Percentiles rank a stretch among this genome's conserved stretches.
These are phyloP conservation scores for Plasmodium malariae DNA, from an alignment of 169 alveolate species.

Conservation along the genomic window DNA sequence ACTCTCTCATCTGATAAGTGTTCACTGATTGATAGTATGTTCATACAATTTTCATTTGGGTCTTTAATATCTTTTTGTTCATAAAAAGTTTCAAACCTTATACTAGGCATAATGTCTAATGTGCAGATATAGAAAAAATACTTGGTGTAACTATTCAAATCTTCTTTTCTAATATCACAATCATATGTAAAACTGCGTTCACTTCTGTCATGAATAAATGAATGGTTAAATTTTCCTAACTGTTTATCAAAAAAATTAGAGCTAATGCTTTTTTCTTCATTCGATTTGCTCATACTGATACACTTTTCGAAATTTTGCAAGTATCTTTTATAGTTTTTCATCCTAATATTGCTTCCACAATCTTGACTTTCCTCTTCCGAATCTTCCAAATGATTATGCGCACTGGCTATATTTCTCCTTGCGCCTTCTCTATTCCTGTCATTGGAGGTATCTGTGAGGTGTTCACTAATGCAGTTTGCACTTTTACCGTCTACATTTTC, in stretches of 20 bases:
- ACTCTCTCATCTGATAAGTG: conserved; percentile 8
- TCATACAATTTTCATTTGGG: not conserved
- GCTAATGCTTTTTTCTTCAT: not conserved
- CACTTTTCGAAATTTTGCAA: too few species aligned
- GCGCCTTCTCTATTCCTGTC: too few species aligned
- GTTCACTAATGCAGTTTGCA: too few species aligned
- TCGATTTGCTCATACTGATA: not conserved
- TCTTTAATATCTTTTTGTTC: not conserved
- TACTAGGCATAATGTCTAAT: conserved; percentile 54
- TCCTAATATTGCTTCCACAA: too few species aligned
- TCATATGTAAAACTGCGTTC: conserved; percentile 1
- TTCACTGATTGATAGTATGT: conserved; percentile 6
- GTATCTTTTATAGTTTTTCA: too few species aligned
- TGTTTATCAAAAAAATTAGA: not conserved
- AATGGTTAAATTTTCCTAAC: not conserved
- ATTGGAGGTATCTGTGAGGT: too few species aligned
- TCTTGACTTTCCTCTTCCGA: too few species aligned
- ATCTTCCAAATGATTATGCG: too few species aligned
- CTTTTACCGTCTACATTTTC: too few species aligned
- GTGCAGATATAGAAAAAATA: conserved; percentile 72
- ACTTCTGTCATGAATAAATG: not conserved
- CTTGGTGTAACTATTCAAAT: not conserved
- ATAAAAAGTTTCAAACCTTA: conserved; percentile 57
- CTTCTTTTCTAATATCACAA: not conserved
- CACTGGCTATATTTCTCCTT: too few species aligned